Conservation (phyloP, 768 basidiomycete species). For the Lentinula edodes region DNA sequence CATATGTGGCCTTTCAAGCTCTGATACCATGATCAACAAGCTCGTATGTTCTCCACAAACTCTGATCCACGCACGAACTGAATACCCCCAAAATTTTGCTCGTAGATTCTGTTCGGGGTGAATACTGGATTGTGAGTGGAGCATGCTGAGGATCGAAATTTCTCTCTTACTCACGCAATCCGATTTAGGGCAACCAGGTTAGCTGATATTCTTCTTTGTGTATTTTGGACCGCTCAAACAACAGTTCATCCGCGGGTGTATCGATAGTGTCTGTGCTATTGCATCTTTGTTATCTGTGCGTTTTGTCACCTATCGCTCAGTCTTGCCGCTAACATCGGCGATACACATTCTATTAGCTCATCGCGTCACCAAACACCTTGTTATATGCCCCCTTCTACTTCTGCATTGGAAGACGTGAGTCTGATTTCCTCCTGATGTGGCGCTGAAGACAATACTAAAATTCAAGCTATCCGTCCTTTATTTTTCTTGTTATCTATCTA, state of each 20-base stretch:
- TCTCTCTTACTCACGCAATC: neutral
- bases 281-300: constrained; percentile 9
- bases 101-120: constrained; percentile 9
- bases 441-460: too few relatives aligned
- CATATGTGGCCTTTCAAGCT: neutral
- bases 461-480: neutral
- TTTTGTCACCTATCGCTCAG: neutral
- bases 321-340: neutral
- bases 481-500: neutral
- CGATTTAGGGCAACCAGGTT: constrained; percentile 4
- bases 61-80: neutral
- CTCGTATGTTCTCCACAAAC: constrained; percentile 1
- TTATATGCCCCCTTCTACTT: constrained; percentile 28
- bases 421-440: too few relatives aligned
- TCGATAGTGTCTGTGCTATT: constrained; percentile 8
- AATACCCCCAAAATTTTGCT: neutral
- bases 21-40: constrained; percentile 10
- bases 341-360: constrained; percentile 13
- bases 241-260: neutral
- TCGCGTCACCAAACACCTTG: constrained; percentile 19
- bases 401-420: constrained; percentile 23
- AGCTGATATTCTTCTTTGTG: neutral
- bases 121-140: constrained; percentile 12
- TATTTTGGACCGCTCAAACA: neutral
- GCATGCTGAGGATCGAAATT: neutral